A percentile compares a stretch with the other conserved stretches of the same genome.
phyloP scores from a whole-genome alignment of 805 yeast species.

The Monosporozyma servazzii region DNA sequence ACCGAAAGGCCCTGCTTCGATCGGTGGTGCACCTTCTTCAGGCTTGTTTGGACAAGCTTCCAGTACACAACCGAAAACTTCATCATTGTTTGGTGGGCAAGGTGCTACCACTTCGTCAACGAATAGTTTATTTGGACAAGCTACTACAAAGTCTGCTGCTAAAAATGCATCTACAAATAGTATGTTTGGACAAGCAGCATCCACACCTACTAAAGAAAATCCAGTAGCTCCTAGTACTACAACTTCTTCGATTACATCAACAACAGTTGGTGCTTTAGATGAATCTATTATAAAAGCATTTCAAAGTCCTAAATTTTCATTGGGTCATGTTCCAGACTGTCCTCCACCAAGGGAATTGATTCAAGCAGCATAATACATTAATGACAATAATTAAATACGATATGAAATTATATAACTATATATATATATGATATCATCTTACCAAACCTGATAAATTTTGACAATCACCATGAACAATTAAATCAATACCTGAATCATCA shows the following conservation, averaged over 20 bases:
- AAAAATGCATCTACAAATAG: slow-evolving; percentile 6
- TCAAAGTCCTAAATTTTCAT: slow-evolving; percentile 36
- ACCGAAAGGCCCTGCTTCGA: neutral
- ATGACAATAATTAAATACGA: neutral
- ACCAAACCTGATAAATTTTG: slow-evolving; percentile 39
- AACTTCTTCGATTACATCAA: neutral
- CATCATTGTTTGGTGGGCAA: neutral
- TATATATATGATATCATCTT: neutral
- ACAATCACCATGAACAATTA: slow-evolving; percentile 57
- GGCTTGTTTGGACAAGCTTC: neutral
- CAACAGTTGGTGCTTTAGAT: slow-evolving; percentile 32
- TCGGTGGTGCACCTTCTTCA: neutral
- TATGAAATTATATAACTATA: neutral
- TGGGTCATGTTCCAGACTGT: slow-evolving; percentile 62
- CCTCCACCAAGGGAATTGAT: slow-evolving; percentile 53
- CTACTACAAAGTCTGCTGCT: neutral
- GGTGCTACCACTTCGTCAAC: neutral
- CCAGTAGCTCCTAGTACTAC: neutral
- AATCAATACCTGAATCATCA: slow-evolving; percentile 39
- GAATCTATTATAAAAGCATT: slow-evolving; percentile 41
- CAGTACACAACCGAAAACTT: neutral
- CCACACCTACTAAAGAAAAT: neutral
- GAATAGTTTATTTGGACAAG: neutral
- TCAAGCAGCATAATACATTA: neutral
- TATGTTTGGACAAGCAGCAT: slow-evolving; percentile 6